Evolutionary conservation across 768 basidiomycete genomes (phyloP).

Genomic region (Podaxis carcinomalis): DNA sequence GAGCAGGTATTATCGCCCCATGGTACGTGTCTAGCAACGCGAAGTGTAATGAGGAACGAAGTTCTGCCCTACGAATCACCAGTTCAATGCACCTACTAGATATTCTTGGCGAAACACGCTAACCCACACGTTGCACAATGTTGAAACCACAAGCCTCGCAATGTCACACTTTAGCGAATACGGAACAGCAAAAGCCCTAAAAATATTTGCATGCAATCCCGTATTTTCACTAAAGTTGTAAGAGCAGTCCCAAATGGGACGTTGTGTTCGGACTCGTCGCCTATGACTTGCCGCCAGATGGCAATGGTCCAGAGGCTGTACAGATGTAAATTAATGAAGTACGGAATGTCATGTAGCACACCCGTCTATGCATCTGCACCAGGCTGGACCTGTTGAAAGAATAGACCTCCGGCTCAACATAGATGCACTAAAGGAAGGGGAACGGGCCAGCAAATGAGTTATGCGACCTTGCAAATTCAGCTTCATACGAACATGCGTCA

Average conservation of each 20-base stretch:
- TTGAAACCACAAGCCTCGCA: neutral
- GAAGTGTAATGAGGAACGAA: slow-evolving; percentile 1
- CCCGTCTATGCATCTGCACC: neutral
- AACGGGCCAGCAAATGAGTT: neutral
- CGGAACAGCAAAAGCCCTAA: neutral
- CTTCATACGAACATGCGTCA: neutral
- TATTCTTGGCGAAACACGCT: neutral
- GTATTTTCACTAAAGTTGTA: neutral
- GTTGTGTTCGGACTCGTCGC: neutral
- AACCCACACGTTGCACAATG: neutral
- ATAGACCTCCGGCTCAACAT: neutral
- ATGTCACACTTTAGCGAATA: neutral
- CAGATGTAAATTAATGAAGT: neutral
- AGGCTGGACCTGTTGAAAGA: neutral
- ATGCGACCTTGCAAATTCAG: too few relatives aligned
- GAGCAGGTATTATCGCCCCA: neutral
- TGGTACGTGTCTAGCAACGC: neutral
- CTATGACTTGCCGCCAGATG: neutral
- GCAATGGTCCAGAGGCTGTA: neutral
- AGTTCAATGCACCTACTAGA: neutral
- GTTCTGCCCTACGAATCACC: neutral
- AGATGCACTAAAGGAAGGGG: neutral
- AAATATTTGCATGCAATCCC: neutral
- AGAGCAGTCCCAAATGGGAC: neutral
- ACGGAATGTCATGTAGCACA: neutral